These are phyloP conservation scores for Ceratocystis lukuohia DNA, from an alignment of 2,329 filamentous ascomycete genomes.

Conservation along the genomic window DNA sequence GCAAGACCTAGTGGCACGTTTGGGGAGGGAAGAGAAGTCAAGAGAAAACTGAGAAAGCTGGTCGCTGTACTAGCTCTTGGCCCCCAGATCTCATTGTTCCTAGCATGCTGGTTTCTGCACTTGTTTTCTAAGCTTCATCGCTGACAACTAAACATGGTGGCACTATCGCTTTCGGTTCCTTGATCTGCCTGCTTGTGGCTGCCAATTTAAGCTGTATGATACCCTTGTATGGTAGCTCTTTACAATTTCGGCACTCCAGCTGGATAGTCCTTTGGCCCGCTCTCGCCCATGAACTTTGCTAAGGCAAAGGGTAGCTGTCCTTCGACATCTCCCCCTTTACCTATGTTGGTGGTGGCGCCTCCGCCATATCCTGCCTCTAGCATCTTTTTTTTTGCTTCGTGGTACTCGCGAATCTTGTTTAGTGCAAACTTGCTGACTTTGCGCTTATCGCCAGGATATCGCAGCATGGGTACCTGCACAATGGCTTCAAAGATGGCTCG, in stretches of 20 bases:
- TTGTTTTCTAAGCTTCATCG: not conserved
- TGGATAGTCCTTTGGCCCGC: slow-evolving; percentile 16
- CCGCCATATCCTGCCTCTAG: not conserved
- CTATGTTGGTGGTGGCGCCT: not conserved
- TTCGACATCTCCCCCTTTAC: not conserved
- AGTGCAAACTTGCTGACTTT: slow-evolving; percentile 31
- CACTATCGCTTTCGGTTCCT: not conserved
- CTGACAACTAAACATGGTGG: no score
- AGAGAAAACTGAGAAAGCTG: not conserved
- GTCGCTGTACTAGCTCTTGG: not conserved
- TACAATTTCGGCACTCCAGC: slow-evolving; percentile 13
- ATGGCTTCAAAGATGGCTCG: slow-evolving; percentile 36
- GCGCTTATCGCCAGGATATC: slow-evolving; percentile 31
- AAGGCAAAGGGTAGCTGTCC: slow-evolving; percentile 7
- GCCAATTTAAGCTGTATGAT: not conserved
- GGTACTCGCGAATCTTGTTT: slow-evolving; percentile 32
- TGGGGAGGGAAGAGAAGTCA: not conserved
- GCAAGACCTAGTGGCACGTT: not conserved
- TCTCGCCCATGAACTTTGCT: slow-evolving; percentile 17
- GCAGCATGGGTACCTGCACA: slow-evolving; percentile 35
- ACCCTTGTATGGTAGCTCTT: not conserved
- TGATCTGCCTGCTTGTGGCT: not conserved
- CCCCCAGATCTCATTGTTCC: not conserved
- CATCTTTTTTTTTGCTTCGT: slow-evolving; percentile 30
- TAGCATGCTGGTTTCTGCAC: not conserved